Base-by-base conservation (phyloP, 257 asterid genomes). In the Petunia axillaris region DNA sequence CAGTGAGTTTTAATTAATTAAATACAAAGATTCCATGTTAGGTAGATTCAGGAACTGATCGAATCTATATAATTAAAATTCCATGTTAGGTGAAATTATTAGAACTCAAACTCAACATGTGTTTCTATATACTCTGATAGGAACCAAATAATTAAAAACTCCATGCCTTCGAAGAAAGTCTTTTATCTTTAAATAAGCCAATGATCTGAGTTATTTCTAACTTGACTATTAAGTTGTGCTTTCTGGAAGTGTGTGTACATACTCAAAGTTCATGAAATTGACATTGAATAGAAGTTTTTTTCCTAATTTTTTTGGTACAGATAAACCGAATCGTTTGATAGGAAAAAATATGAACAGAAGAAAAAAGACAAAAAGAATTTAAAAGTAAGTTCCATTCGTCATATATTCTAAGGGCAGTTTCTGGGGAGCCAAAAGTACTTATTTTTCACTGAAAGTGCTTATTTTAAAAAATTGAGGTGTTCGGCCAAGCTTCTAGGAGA, bases 281-380 rank as follows among this genome's bases (percentile, higher is more conserved):
- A 43, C 75, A 43, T 15, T 67, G 6, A 65, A 70, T 40, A 68
- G 62, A 71, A 48, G 35, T 4, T 68, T 16, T 50, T 44, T 6
- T 44, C 9, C 41, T 15, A 1, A 43, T 43, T 59, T 3, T 2
- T 8, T 46, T 43, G 5, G 54, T 15, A 44, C 10, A n/a, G 9
- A 44, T 46, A n/a, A 44, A 10, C 8, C 9, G 16, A 70, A 43
- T 13, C 46, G 41, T 46, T 70, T 70, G 77, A 46, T 71, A 25
- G 59, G 13, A 4, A 35, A 44, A 70, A n/a, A 44, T 6, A 71
- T 8, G 46, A 35, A 48, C 25, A 35, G 13, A 25, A 25, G 50
- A 73, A 50, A 13, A 10, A 48, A 48, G 77, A 35, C 77, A 73
- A 73, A 73, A 50, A 50, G 77, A 73, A 73, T 73, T 50, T 50